A percentile compares a stretch with the other conserved stretches of the same genome.
phyloP scores from a whole-genome alignment of 2,329 filamentous ascomycete genomes.

The Aspergillus felis region DNA sequence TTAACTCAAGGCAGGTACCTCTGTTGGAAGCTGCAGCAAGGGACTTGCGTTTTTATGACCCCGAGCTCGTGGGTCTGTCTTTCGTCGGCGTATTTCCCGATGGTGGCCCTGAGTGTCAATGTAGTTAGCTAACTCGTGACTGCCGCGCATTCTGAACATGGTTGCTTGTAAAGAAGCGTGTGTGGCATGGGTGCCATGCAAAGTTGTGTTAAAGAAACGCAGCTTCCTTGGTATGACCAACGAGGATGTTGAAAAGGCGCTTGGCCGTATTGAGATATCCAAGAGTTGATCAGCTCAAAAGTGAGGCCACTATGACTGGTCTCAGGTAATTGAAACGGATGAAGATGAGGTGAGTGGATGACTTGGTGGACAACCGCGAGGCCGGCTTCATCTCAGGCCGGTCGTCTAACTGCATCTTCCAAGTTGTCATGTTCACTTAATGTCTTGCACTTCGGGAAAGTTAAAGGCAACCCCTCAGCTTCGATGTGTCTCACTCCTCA shows the following conservation, averaged over 20 bases:
- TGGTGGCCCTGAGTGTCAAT: not conserved
- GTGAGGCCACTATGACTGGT: not conserved
- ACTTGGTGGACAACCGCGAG: not conserved
- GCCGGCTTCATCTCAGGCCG: too few species aligned
- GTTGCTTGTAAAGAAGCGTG: not conserved
- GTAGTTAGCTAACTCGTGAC: not conserved
- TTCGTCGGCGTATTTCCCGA: not conserved
- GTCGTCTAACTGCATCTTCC: not conserved
- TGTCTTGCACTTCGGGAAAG: too few species aligned
- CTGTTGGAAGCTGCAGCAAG: constrained; percentile 6
- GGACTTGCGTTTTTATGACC: not conserved
- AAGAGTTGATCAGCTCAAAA: not conserved
- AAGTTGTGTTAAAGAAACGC: not conserved
- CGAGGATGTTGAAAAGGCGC: not conserved
- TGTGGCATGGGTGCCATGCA: not conserved
- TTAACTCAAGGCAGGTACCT: constrained; percentile 2
- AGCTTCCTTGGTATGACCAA: not conserved
- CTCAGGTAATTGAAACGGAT: not conserved
- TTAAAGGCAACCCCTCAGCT: too few species aligned
- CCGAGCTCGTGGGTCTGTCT: not conserved
- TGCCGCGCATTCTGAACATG: not conserved
- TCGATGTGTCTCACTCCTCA: too few species aligned
- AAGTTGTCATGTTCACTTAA: too few species aligned
- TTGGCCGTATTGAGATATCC: not conserved
- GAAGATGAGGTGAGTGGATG: not conserved